Base-by-base conservation (phyloP, 805 yeast genomes). In the Candida dendrica region DNA sequence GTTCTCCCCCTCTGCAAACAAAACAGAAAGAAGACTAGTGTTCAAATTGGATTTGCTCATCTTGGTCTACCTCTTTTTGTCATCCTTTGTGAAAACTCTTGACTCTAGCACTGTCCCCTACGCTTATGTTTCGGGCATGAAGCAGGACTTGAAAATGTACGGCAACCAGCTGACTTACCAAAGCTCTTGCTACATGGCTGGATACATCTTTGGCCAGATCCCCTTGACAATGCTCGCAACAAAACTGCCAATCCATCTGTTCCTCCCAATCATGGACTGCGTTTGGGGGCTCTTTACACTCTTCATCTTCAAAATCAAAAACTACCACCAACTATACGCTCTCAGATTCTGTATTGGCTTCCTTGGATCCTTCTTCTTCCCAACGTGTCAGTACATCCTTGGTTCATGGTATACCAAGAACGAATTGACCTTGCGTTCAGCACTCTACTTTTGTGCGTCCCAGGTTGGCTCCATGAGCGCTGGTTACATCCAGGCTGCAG, bases 211-310 rank as follows among this genome's bases (percentile, higher is more conserved):
- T 13, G 76, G 79, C 58, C 83, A 80, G 58, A 54, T 81, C 29
- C 87, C 87, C 1, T 75, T 76, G 59, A 61, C 77, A 56, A 77
- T 72, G 51, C 50, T 77, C n/a, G 61, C 81, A 37, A 71, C 74
- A 41, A 70, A 75, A 27, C 52, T 69, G 15, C 86, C 87, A 1
- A 77, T 77, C 64, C 63, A 77, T 58, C 77, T 73, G 50, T 53
- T 77, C 17, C 63, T 83, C 38, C 72, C 74, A 40, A 70, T 59
- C 6, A 58, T 73, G 42, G 88, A 81, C 48, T 49, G 80, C 18
- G 66, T 74, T 34, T 84, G 93, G 95, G 72, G 86, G 0, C 60
- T 81, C 42, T 72, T 81, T 48, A 82, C 90, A 1, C 66, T 84
- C 38, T 72, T 72, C 11, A 65, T 75, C 32, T 79, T 70, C 52